Base-by-base conservation (phyloP, 345 rosid species). In the Alliaria petiolata region DNA sequence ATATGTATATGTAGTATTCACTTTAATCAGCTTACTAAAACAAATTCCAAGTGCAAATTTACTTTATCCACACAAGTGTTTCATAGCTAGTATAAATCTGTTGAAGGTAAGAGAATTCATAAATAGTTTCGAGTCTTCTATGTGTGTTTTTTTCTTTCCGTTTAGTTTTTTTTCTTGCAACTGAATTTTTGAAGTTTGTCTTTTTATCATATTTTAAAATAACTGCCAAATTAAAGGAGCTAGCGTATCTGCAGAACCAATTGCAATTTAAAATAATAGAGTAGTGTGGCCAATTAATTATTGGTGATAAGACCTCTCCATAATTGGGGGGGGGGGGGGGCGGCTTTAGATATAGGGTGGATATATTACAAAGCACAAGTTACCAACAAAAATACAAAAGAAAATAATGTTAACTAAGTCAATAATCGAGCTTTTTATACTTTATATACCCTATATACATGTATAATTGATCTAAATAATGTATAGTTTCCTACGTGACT, bases 281-380 rank as follows among this genome's bases (percentile, higher is more conserved):
- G 60, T 56, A 11, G 54, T 49, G 72, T 74, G 53, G 67, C 42
- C 71, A 65, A 16, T 65, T 74, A 47, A 65, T 46, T 57, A 65
- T 73, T 65, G 61, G 1, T 36, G 66, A 73, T 46, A 38, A 56
- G 77, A 74, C 72, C 31, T 74, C 61, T 74, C 53, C 42, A 74
- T 74, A 65, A 74, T 65, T 74, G 78, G 15, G 42, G 34, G n/a
- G n/a, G n/a, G n/a, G n/a, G n/a, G n/a, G n/a, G n/a, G n/a, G n/a
- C n/a, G n/a, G n/a, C 56, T 67, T 67, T 49, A 16, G 16, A n/a
- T n/a, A n/a, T n/a, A n/a, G n/a, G 16, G n/a, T n/a, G n/a, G n/a
- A 50, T 16, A 38, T 55, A 39, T 1, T 39, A 49, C 51, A 58
- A 62, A 20, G 40, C 62, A 43, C 56, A 67, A 52, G 68, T n/a